phyloP scores from a whole-genome alignment of 1,139 yeast genomes.

The Suhomyces bokatorum region DNA sequence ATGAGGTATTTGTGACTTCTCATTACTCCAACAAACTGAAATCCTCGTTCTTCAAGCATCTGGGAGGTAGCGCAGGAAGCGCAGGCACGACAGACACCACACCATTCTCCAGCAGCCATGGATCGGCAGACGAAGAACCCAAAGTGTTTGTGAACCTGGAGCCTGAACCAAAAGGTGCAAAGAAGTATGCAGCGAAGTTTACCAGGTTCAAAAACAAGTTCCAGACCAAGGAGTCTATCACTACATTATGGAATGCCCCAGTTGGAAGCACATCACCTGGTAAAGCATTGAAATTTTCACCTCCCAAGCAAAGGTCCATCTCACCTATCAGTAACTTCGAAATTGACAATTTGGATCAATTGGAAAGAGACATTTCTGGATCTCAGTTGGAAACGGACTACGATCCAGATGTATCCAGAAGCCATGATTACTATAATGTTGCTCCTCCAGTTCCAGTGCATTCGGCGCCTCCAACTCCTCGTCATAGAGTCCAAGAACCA shows the following conservation, averaged over 20 bases:
- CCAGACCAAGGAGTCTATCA: constrained; percentile 39
- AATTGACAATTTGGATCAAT: constrained; percentile 21
- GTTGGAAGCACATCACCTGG: constrained; percentile 8
- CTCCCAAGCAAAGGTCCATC: constrained; percentile 13
- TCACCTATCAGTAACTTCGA: constrained; percentile 25
- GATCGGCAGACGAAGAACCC: constrained; percentile 8
- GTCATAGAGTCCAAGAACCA: background rate
- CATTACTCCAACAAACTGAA: constrained; percentile 19
- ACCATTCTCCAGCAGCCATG: constrained; percentile 10
- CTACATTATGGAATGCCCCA: constrained; percentile 24
- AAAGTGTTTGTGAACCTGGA: constrained; percentile 20
- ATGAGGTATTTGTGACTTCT: constrained; percentile 14
- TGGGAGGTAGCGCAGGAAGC: constrained; percentile 8
- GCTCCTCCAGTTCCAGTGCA: constrained; percentile 21
- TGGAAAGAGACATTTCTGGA: constrained; percentile 20
- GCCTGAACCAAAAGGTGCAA: constrained; percentile 17
- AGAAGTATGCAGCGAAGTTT: constrained; percentile 30
- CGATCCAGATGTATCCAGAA: constrained; percentile 7
- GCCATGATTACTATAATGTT: constrained; percentile 16
- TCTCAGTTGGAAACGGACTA: constrained; percentile 11
- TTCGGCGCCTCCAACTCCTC: background rate
- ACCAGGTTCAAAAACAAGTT: constrained; percentile 35
- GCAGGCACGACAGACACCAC: constrained; percentile 6
- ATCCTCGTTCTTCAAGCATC: constrained; percentile 14
- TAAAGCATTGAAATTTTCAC: constrained; percentile 2